A percentile compares a stretch with the other conserved stretches of the same genome.
phyloP scores from a whole-genome alignment of 352 stramenopile genomes.

The Blastocystis sp. region DNA sequence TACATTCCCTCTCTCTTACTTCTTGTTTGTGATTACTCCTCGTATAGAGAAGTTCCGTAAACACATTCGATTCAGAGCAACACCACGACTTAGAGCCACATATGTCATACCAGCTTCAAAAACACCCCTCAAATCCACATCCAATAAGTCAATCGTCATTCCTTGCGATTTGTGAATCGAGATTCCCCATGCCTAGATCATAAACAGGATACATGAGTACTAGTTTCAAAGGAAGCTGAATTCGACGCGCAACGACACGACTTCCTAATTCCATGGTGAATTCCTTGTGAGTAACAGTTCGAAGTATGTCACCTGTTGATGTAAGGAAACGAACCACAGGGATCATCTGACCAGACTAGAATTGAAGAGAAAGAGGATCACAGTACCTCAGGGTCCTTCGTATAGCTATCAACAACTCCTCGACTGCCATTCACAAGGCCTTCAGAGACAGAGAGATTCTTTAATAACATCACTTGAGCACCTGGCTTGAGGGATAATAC shows the following conservation, averaged over 20 bases:
- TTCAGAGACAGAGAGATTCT: conserved; percentile 77
- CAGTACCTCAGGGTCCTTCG: neutral
- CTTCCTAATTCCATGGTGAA: conserved; percentile 38
- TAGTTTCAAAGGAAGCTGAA: conserved; percentile 47
- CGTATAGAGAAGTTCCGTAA: conserved; percentile 43
- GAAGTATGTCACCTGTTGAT: neutral
- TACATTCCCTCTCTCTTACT: neutral
- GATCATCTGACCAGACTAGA: neutral
- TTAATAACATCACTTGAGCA: conserved; percentile 86
- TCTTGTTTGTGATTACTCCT: neutral
- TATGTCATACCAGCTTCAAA: conserved; percentile 92
- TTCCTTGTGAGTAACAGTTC: neutral
- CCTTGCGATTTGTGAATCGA: conserved; percentile 92
- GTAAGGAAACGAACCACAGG: conserved; percentile 8
- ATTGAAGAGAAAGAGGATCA: neutral
- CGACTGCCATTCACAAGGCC: conserved; percentile 84
- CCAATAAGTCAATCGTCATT: conserved; percentile 79
- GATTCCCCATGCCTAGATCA: conserved; percentile 74
- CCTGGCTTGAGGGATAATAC: conserved; percentile 19
- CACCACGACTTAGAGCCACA: conserved; percentile 84
- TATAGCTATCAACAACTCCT: conserved; percentile 76
- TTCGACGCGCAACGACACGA: neutral
- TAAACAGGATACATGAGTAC: neutral
- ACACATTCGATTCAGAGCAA: conserved; percentile 74
- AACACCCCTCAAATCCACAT: conserved; percentile 78